A percentile compares a stretch with the other conserved stretches of the same genome.
Conservation (phyloP, 73 alveolate genomes). For the Paramecium pentaurelia region DNA sequence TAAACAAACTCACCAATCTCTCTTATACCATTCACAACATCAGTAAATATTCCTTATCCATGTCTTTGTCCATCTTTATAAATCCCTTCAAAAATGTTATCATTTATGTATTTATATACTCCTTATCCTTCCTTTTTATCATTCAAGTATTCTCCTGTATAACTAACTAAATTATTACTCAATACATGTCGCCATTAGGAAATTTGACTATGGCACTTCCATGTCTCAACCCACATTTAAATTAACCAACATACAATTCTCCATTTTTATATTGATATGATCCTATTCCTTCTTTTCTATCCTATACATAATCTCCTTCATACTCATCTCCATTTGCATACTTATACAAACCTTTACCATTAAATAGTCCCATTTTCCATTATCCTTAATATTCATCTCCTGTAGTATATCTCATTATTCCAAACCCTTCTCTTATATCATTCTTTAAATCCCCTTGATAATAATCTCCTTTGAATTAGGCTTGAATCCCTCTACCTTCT, state of each 20-base stretch:
- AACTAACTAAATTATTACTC: background rate
- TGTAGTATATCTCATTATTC: constrained; percentile 21
- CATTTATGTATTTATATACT: background rate
- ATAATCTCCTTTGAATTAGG: background rate
- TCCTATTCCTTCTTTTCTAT: constrained; percentile 50
- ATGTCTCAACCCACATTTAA: constrained; percentile 46
- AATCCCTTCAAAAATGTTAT: background rate
- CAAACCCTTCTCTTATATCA: constrained; percentile 50
- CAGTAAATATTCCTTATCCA: background rate
- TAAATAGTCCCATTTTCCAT: constrained; percentile 40
- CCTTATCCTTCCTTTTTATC: background rate
- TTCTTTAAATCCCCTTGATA: constrained; percentile 31
- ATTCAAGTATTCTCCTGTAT: background rate
- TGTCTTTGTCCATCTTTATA: background rate
- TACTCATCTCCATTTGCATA: constrained; percentile 61
- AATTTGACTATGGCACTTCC: constrained; percentile 62
- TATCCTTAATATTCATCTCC: constrained; percentile 65
- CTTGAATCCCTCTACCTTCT: background rate
- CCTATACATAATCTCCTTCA: constrained; percentile 41
- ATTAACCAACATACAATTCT: constrained; percentile 57
- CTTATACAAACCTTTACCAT: constrained; percentile 63
- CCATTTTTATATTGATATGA: constrained; percentile 39
- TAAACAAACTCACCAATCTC: background rate
- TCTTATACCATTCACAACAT: background rate
- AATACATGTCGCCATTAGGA: constrained; percentile 63